Percentiles rank a stretch among this genome's conserved stretches.
Conservation (phyloP, 176 grass and related monocot genomes). For the Eleusine coracana region DNA sequence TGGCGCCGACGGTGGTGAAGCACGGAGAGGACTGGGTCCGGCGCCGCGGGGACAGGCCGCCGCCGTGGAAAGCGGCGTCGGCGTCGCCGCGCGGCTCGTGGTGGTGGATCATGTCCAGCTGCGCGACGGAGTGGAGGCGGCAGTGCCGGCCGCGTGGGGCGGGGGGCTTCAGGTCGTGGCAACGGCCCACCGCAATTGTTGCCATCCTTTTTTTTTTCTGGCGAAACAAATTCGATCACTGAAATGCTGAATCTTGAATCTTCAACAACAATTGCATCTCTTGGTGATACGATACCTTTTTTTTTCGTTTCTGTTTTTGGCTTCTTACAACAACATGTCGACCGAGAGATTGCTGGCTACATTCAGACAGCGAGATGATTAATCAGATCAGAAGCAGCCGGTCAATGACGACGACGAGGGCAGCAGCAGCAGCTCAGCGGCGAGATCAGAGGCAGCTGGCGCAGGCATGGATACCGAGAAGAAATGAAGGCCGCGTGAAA, state of each 20-base stretch:
- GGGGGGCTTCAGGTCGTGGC: conserved; percentile 59
- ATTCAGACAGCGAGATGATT: conserved; percentile 35
- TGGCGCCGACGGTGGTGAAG: conserved; percentile 45
- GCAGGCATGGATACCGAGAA: conserved; percentile 41
- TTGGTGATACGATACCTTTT: conserved; percentile 24
- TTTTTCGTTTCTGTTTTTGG: neutral
- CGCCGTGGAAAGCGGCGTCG: conserved; percentile 16
- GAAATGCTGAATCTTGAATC: neutral
- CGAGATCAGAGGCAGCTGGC: neutral
- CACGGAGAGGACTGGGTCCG: conserved; percentile 67
- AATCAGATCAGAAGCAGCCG: neutral
- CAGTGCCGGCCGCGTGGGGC: conserved; percentile 47
- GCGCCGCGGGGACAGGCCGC: conserved; percentile 51
- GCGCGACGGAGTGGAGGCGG: conserved; percentile 69
- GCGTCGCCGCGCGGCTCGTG: conserved; percentile 29
- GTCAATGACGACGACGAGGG: neutral
- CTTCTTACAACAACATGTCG: conserved; percentile 41
- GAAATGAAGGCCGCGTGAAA: neutral
- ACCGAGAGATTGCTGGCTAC: conserved; percentile 38
- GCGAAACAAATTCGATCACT: neutral
- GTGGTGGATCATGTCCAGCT: conserved; percentile 32
- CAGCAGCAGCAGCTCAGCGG: neutral
- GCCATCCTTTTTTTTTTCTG: conserved; percentile 42
- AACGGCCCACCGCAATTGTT: conserved; percentile 57
- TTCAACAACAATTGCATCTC: neutral